phyloP scores from a whole-genome alignment of 2,329 filamentous ascomycete genomes.

The Nakataea oryzae region DNA sequence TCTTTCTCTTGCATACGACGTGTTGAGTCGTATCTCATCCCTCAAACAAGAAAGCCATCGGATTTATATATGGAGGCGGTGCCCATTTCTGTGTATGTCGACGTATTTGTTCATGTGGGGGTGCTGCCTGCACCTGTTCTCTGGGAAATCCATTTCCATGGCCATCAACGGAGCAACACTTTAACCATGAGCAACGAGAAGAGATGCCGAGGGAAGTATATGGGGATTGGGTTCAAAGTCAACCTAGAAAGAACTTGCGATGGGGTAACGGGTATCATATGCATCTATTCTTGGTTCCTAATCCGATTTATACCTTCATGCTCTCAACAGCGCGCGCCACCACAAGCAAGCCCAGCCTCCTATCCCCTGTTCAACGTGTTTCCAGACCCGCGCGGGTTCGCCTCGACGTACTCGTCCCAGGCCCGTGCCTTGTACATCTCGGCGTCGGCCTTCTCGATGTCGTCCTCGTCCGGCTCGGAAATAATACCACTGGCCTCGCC shows the following conservation, averaged over 20 bases:
- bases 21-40: too few species aligned
- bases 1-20: neutral
- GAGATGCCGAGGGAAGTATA: neutral
- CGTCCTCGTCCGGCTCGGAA: conserved; percentile 77
- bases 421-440: conserved; percentile 88
- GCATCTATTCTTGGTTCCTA: neutral
- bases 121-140: too few species aligned
- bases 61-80: too few species aligned
- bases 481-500: conserved; percentile 61
- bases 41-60: too few species aligned
- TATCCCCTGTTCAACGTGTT: conserved; percentile 74
- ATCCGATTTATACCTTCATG: neutral
- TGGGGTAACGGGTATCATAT: neutral
- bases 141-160: too few species aligned
- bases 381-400: conserved; percentile 73
- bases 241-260: neutral
- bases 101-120: too few species aligned
- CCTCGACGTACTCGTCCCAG: conserved; percentile 92
- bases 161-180: too few species aligned
- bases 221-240: neutral
- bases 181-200: too few species aligned
- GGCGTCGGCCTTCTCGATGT: conserved; percentile 74
- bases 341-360: conserved; percentile 31
- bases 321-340: neutral
- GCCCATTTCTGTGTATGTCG: too few species aligned